Base-by-base conservation (phyloP, 1,284 basidiomycete species). In the Neolentinus lepideus region DNA sequence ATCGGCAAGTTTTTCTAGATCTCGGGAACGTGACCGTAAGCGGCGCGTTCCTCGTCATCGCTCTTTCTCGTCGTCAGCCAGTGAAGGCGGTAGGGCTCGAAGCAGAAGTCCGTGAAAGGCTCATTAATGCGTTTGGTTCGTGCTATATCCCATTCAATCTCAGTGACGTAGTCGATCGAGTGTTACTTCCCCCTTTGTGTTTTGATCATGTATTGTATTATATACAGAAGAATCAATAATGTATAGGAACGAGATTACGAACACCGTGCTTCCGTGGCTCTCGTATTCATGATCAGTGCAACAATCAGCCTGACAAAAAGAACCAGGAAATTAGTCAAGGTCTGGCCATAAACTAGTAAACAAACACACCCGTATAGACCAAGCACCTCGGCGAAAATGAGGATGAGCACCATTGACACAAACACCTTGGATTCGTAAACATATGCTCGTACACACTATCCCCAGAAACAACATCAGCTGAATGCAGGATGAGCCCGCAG, bases 331-430 rank as follows among this genome's bases (percentile, higher is more conserved):
- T 38, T 9, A 16, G 52, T 43, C n/a, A 29, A 11, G 22, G 25
- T 14, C n/a, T 50, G n/a, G 29, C 36, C 26, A 24, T 54, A 56
- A 35, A 43, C 6, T 54, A 10, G 45, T 12, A 48, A 26, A n/a
- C 45, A 26, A 10, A 70, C 80, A 58, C 60, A 84, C 83, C 91
- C 92, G 67, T 95, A 95, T 54, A 95, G 72, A 56, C 92, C 92
- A 66, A 98, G 74, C 33, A 98, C 94, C 72, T 98, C 95, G 54
- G 91, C 92, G 69, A 97, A 95, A 71, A 96, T 96, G 67, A 95
- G 84, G 62, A 93, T 92, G 54, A 92, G 83, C 47, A 92, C 85
- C 90, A 97, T 85, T 19, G 85, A 79, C 38, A 98, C 94, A 67
- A 95, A 97, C 43, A 98, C 83, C 69, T 88, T 87, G 55, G 91